Conservation (phyloP, 2,329 filamentous ascomycete genomes). For the Colletotrichum liaoningense region DNA sequence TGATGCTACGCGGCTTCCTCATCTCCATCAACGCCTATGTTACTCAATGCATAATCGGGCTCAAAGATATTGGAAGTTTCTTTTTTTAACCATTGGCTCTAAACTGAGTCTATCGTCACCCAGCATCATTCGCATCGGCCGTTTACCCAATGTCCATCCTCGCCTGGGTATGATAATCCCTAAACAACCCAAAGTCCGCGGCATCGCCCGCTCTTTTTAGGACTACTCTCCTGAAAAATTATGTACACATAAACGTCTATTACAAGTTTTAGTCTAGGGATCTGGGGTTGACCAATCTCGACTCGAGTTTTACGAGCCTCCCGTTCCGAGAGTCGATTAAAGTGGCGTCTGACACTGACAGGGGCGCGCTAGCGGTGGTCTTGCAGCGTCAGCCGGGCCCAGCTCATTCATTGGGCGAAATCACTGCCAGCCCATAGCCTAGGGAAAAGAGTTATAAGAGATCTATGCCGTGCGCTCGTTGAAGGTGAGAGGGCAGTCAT, state of each 20-base stretch:
- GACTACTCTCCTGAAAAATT: conserved; percentile 13
- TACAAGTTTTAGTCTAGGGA: conserved; percentile 31
- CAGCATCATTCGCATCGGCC: conserved; percentile 2
- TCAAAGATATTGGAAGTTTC: not conserved
- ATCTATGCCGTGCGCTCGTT: conserved; percentile 61
- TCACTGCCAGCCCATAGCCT: not conserved
- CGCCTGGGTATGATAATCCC: not conserved
- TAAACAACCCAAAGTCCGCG: not conserved
- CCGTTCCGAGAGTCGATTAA: not conserved
- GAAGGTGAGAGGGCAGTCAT: conserved; percentile 86
- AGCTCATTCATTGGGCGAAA: conserved; percentile 5
- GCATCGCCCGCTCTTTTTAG: conserved; percentile 1
- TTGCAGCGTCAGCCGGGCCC: not conserved
- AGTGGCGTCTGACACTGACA: conserved; percentile 18
- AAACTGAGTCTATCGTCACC: conserved; percentile 1
- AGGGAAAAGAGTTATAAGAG: not conserved
- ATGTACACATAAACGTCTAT: conserved; percentile 31
- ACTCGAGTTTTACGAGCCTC: conserved; percentile 8
- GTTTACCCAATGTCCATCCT: not conserved
- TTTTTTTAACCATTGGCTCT: not conserved
- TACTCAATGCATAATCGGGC: not conserved
- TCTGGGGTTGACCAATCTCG: conserved; percentile 14
- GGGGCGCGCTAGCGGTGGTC: conserved; percentile 13
- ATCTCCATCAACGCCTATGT: not conserved
- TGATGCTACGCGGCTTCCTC: not conserved